These are phyloP conservation scores for Pichia membranifaciens DNA, from an alignment of 805 yeast species.

Conservation along the genomic window DNA sequence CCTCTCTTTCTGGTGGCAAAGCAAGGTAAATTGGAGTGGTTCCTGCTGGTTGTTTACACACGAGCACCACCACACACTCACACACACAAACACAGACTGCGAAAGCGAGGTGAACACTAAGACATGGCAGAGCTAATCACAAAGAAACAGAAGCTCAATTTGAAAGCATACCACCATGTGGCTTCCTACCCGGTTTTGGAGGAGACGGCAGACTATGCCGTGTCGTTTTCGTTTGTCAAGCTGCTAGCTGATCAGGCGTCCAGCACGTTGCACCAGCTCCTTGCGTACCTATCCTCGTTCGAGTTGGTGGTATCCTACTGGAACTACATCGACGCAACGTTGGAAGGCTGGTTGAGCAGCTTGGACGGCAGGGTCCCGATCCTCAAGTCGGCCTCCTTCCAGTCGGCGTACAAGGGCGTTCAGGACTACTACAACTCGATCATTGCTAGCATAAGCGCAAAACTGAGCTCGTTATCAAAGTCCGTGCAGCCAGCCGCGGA, in stretches of 20 bases:
- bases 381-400: constrained; percentile 21
- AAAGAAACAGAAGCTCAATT: not conserved
- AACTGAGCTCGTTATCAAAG: not conserved
- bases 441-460: not conserved
- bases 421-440: not conserved
- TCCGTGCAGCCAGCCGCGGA: not conserved
- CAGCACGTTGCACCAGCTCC: constrained; percentile 4
- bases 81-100: no score
- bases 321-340: constrained; percentile 21
- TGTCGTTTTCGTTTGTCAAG: constrained; percentile 16
- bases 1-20: no score
- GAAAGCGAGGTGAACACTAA: not conserved
- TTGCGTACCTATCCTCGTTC: constrained; percentile 17
- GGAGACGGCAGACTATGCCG: constrained; percentile 19
- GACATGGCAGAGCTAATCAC: not conserved
- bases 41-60: no score
- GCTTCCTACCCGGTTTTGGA: constrained; percentile 28
- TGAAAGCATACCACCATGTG: constrained; percentile 23
- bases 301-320: constrained; percentile 18
- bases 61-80: no score
- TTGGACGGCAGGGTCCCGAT: constrained; percentile 30
- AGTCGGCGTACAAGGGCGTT: constrained; percentile 10
- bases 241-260: not conserved
- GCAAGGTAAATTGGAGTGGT: no score
- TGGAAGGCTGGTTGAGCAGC: constrained; percentile 20